A percentile compares a stretch with the other conserved stretches of the same genome.
Conservation (phyloP, 768 basidiomycete species). For the Tricholoma matsutake region DNA sequence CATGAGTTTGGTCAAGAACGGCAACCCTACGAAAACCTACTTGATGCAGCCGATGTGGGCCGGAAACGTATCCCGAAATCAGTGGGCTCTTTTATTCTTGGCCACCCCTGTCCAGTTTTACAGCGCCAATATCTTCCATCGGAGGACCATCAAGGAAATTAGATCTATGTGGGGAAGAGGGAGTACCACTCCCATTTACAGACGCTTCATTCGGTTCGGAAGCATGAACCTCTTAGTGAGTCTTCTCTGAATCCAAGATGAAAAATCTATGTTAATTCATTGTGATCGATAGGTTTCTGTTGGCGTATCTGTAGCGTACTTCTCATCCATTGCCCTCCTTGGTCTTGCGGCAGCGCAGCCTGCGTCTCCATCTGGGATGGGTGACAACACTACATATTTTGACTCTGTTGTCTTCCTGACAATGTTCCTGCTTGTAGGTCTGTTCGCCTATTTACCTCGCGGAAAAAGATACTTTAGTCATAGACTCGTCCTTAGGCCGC, state of each 20-base stretch:
- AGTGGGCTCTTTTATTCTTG: slow-evolving; percentile 65
- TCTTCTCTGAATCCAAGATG: background rate
- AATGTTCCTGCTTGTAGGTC: slow-evolving; percentile 73
- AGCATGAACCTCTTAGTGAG: slow-evolving; percentile 78
- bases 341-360: slow-evolving; percentile 45
- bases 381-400: slow-evolving; percentile 70
- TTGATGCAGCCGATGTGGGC: slow-evolving; percentile 61
- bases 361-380: slow-evolving; percentile 34
- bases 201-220: slow-evolving; percentile 68
- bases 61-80: slow-evolving; percentile 55
- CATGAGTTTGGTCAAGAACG: slow-evolving; percentile 59
- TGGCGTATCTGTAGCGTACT: slow-evolving; percentile 75
- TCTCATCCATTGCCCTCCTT: slow-evolving; percentile 70
- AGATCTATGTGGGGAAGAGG: slow-evolving; percentile 53
- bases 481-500: slow-evolving; percentile 40
- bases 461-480: background rate
- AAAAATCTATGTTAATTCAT: background rate
- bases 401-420: slow-evolving; percentile 80
- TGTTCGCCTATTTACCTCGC: background rate
- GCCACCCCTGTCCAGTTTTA: slow-evolving; percentile 72
- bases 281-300: slow-evolving; percentile 33
- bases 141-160: slow-evolving; percentile 52
- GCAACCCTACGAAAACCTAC: slow-evolving; percentile 43
- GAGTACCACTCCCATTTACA: slow-evolving; percentile 49
- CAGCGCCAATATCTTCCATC: slow-evolving; percentile 46